phyloP scores from a whole-genome alignment of 164 flowering plant genomes.

The Cinnamomum chago region DNA sequence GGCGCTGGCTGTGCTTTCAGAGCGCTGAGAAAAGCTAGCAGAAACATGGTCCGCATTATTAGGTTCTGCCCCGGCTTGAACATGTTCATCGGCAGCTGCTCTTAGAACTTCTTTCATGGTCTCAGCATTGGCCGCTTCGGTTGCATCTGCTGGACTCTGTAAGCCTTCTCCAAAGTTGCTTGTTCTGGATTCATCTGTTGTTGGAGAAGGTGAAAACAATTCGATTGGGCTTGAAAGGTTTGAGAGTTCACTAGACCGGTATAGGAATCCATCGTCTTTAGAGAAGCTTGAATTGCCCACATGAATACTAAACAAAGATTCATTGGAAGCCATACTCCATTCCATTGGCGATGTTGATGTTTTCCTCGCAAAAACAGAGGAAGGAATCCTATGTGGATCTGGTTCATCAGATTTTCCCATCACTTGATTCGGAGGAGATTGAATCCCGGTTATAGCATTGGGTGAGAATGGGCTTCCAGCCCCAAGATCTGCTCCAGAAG shows the following conservation, averaged over 20 bases:
- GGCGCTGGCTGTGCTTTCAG: constrained; percentile 40
- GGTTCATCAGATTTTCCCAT: constrained; percentile 49
- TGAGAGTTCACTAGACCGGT: constrained; percentile 32
- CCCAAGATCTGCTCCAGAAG: background rate
- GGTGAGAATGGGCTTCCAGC: background rate
- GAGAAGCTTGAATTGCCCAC: constrained; percentile 60
- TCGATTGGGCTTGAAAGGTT: background rate
- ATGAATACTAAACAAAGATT: constrained; percentile 83
- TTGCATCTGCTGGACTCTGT: constrained; percentile 2
- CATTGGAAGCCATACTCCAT: constrained; percentile 87
- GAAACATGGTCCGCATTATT: constrained; percentile 8
- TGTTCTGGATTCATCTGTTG: no score
- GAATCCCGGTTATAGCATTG: background rate
- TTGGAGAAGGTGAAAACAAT: background rate
- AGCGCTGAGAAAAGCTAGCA: constrained; percentile 27
- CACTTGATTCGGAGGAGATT: constrained; percentile 52
- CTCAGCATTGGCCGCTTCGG: constrained; percentile 18
- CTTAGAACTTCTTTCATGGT: constrained; percentile 18
- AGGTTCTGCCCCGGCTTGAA: background rate
- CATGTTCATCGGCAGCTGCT: constrained; percentile 12
- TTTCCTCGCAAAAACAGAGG: constrained; percentile 50
- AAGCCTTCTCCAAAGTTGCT: background rate
- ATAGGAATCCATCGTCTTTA: constrained; percentile 36
- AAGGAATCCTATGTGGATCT: constrained; percentile 61
- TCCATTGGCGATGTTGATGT: constrained; percentile 42